phyloP scores from a whole-genome alignment of 148 eudicot species.

The Chenopodium suecicum region DNA sequence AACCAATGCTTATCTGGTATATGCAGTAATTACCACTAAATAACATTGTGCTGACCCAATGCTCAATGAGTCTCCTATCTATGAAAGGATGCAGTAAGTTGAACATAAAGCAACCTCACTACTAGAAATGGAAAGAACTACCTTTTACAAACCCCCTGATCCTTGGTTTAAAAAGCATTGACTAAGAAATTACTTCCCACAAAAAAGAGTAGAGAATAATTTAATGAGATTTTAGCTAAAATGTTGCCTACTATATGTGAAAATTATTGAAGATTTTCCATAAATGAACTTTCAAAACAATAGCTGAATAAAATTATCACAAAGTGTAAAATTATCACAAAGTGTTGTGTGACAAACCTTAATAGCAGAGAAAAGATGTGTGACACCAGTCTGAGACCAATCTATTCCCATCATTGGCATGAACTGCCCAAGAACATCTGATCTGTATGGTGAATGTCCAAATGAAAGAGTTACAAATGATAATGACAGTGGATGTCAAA shows the following conservation, averaged over 20 bases:
- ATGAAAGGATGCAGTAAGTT: neutral
- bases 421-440: slow-evolving; percentile 97
- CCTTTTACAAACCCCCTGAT: neutral
- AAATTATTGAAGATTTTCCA: neutral
- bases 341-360: slow-evolving; percentile 50
- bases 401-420: slow-evolving; percentile 98
- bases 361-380: slow-evolving; percentile 93
- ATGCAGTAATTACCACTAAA: neutral
- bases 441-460: slow-evolving; percentile 42
- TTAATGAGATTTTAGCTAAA: neutral
- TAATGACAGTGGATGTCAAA: neutral
- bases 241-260: neutral
- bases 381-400: slow-evolving; percentile 97
- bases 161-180: neutral
- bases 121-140: neutral
- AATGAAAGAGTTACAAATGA: slow-evolving; percentile 14
- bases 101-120: neutral
- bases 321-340: neutral
- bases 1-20: neutral
- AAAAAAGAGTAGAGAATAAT: neutral
- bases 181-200: neutral
- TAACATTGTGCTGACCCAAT: neutral
- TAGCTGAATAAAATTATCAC: neutral
- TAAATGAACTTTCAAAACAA: neutral
- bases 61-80: neutral